Evolutionary conservation across 768 basidiomycete species (phyloP), one percentile per base, ranked within the genome.

Genomic region (Cystobasidium ongulense): DNA sequence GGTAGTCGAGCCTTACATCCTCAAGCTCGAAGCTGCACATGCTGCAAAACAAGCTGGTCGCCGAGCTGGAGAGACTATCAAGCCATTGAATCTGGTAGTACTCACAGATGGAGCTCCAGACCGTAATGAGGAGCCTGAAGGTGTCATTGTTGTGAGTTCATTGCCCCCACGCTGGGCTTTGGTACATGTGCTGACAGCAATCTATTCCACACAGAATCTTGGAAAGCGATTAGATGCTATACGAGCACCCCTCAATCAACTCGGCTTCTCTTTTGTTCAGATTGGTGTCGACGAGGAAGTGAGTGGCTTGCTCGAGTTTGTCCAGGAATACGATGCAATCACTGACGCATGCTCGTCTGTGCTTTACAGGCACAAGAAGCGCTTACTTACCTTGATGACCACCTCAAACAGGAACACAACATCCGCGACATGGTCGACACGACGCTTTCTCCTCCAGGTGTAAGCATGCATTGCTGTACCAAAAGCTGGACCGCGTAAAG

Each of bases 221-320:
- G 77, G 74, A 10, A 29, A 50, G 36, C 39, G 75, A 5, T 66
- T 78, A 18, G 77, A 78, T 41, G 78, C 78, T 41, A 80, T 78
- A 0, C 77, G 77, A 1, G 79, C 80, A 64, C 82, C 79, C 29
- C 76, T 81, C 0, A 79, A 81, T n/a, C 82, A 83, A 78, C 80
- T 85, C 4, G 83, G 84, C 11, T 80, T 85, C 33, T 88, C 89
- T 75, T 88, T 90, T 63, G 85, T 90, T 0, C 89, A 90, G 79
- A 86, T 90, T 39, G 89, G 89, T 3, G 79, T 85, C 54, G 80
- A 81, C 46, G 74, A 74, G 31, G 74, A 74, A 31, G 74, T 66
- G 35, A 23, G 71, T 23, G 2, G 59, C 46, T 17, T 50, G 23
- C 46, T 17, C 68, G 35, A 50, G 35, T 35, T 71, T 25, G 18